Percentiles rank a stretch among this genome's conserved stretches.
These are phyloP conservation scores for Phytophthora pini DNA, from an alignment of 352 stramenopile species.

Conservation along the genomic window DNA sequence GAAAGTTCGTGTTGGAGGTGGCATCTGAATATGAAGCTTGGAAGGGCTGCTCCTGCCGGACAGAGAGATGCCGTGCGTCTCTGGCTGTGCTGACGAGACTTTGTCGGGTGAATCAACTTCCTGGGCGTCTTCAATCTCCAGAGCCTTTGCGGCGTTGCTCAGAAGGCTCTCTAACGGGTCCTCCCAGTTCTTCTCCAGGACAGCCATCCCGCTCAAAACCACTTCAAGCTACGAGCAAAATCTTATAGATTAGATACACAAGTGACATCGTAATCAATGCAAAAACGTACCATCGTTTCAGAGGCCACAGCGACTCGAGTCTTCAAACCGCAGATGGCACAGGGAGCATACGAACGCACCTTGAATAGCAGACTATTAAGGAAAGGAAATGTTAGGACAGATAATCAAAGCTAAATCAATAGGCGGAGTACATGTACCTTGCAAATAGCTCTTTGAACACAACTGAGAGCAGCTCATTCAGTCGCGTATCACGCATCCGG, in stretches of 20 bases:
- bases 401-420: slow-evolving; percentile 1
- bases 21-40: slow-evolving; percentile 54
- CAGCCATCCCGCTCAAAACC: slow-evolving; percentile 81
- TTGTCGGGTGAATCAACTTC: slow-evolving; percentile 21
- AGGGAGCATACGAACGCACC: slow-evolving; percentile 69
- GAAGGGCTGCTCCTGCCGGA: slow-evolving; percentile 37
- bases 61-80: slow-evolving; percentile 49
- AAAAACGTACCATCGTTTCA: slow-evolving; percentile 74
- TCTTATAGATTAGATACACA: background rate
- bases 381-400: background rate
- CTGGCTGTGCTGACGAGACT: slow-evolving; percentile 11
- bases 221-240: slow-evolving; percentile 77
- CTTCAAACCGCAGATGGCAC: slow-evolving; percentile 85
- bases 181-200: slow-evolving; percentile 63
- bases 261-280: background rate
- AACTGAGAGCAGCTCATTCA: slow-evolving; percentile 84
- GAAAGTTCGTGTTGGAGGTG: slow-evolving; percentile 43
- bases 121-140: slow-evolving; percentile 47
- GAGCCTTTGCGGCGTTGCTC: slow-evolving; percentile 44
- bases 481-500: slow-evolving; percentile 83
- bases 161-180: slow-evolving; percentile 58
- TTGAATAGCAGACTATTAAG: slow-evolving; percentile 59
- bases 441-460: slow-evolving; percentile 90
- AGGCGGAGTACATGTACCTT: slow-evolving; percentile 44
- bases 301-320: slow-evolving; percentile 74